phyloP scores from a whole-genome alignment of 805 yeast species.

The Torulaspora quercuum region DNA sequence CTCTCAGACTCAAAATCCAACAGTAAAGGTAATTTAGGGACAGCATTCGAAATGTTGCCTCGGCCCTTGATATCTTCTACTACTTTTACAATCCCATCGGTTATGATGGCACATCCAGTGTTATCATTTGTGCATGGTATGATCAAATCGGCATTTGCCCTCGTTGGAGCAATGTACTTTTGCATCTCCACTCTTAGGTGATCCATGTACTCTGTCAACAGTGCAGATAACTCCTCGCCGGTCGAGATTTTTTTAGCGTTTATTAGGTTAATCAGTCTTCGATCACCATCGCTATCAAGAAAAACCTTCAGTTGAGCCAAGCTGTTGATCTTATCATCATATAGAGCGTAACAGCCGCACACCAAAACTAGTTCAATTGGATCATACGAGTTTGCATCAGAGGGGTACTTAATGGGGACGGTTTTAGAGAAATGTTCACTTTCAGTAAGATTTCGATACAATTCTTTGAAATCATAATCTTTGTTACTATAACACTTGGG shows the following conservation, averaged over 20 bases:
- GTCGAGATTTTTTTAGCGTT: slow-evolving; percentile 18
- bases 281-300: slow-evolving; percentile 81
- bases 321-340: slow-evolving; percentile 52
- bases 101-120: slow-evolving; percentile 30
- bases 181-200: slow-evolving; percentile 33
- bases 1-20: slow-evolving; percentile 33
- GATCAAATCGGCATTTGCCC: slow-evolving; percentile 32
- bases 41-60: slow-evolving; percentile 1
- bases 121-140: slow-evolving; percentile 32
- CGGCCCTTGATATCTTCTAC: slow-evolving; percentile 25
- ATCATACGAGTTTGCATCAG: slow-evolving; percentile 17
- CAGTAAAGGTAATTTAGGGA: slow-evolving; percentile 18
- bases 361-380: slow-evolving; percentile 44
- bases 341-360: slow-evolving; percentile 78
- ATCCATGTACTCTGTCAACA: slow-evolving; percentile 31
- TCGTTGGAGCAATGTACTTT: slow-evolving; percentile 32
- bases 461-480: slow-evolving; percentile 36
- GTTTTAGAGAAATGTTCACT: slow-evolving; percentile 12
- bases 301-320: slow-evolving; percentile 66
- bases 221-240: slow-evolving; percentile 20
- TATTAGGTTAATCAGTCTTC: slow-evolving; percentile 77
- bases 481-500: slow-evolving; percentile 20
- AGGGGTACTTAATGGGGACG: slow-evolving; percentile 20
- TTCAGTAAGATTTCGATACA: slow-evolving; percentile 24
- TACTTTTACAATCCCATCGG: slow-evolving; percentile 34